Base-by-base conservation (phyloP, 176 grass and related monocot species). In the Bromus sterilis region DNA sequence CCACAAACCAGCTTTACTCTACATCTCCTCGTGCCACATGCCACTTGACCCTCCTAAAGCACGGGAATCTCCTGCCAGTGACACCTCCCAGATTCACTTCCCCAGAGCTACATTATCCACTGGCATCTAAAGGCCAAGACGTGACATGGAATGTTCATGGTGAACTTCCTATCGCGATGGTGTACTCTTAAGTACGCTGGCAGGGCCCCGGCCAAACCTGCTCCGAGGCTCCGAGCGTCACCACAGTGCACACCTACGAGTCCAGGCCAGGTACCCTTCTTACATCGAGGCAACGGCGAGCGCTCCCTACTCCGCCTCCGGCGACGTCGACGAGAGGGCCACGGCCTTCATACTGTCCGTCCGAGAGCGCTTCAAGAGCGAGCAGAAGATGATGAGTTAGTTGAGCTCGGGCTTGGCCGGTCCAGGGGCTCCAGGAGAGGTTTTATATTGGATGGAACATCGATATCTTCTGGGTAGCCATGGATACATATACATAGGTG, bases 281-380 rank as follows among this genome's bases (percentile, higher is more conserved):
- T 9, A 82, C n/a, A 25, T 60, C 6, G 89, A 58, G 12, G 72
- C 58, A 24, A 68, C 32, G 49, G 24, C 59, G 24, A 53, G 8
- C 13, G 16, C 4, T 24, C 7, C 73, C 63, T 56, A 33, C 6
- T 15, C 48, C 18, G 18, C 1, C 2, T 41, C 24, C 2, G 44
- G 43, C 6, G 21, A 86, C 26, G n/a, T 92, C n/a, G 71, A 92
- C 32, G 43, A 86, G 83, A 92, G 63, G 78, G 90, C 90, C 7
- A 28, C 80, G 10, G 90, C 83, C 65, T 92, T 80, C 65, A 92
- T 92, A 39, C 20, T 43, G 56, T 77, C 67, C 25, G 90, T 92
- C 43, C 80, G 80, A 46, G 76, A 83, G 83, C 80, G 90, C 53
- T 77, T 89, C 69, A 89, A 36, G 70, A 82, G 71, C 20, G 90